Evolutionary conservation across 2,329 filamentous ascomycete genomes (phyloP), one percentile per base, ranked within the genome.

Genomic region (Diaporthe sp.): DNA sequence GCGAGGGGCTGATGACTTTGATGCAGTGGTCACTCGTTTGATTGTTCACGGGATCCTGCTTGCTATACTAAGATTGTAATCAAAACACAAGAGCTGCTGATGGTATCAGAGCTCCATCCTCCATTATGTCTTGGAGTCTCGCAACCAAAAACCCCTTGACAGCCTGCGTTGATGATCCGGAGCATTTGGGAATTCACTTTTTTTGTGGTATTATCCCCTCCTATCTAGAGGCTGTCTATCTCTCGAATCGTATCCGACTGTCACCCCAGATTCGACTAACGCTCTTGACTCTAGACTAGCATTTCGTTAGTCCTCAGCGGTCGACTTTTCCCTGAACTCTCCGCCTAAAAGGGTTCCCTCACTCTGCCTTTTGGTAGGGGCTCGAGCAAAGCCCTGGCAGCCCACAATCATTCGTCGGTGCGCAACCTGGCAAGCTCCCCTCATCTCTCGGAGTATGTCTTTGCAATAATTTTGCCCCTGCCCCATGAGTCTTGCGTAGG

Each of bases 21-120:
- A 38, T 19, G 60, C 69, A 68, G 69, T 45, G 73, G 69, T 45
- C 68, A 54, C 60, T 72, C 73, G 25, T 54, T 74, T 35, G 19
- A 12, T 55, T 66, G 19, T 74, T 67, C 55, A 72, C 33, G 61
- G 12, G 70, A 42, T 69, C 35, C 60, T 75, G 38, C 42, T 52
- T 55, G 61, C 25, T 57, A 50, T 69, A 69, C n/a, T 52, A 50
- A 73, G 70, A 73, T 75, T 75, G 70, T 75, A 75, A 69, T 69
- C 25, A 3, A 50, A 68, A 33, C 50, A 25, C 9, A 40, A 64
- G 69, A 54, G 57, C 33, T 64, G 42, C 8, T 22, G 52, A 57
- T 42, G 40, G 28, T 28, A 38, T 52, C 42, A 64, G 45, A 30
- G 42, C 57, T 54, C 45, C 4, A 42, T 72, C 69, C 9, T 54